Percentiles rank a stretch among this genome's conserved stretches.
Conservation (phyloP, 164 flowering plant species). For the Chimonanthus praecox region DNA sequence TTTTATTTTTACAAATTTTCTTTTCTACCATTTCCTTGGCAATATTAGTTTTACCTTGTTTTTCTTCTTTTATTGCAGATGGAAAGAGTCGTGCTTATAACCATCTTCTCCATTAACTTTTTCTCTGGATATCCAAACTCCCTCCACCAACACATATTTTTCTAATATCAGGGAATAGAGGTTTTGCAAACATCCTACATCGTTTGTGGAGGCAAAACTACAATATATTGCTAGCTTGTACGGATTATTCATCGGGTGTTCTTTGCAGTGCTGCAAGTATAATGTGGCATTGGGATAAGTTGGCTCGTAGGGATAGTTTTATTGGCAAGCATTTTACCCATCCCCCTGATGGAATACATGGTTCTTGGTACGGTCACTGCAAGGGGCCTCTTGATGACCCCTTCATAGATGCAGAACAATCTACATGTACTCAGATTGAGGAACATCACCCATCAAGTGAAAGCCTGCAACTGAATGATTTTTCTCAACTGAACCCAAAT, state of each 20-base stretch:
- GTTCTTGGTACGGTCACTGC: constrained; percentile 84
- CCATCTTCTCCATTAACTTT: constrained; percentile 62
- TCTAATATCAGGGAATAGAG: constrained; percentile 80
- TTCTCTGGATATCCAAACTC: constrained; percentile 79
- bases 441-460: constrained; percentile 1
- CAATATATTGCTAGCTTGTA: constrained; percentile 74
- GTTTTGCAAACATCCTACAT: constrained; percentile 63
- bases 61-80: constrained; percentile 37
- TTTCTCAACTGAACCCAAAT: neutral
- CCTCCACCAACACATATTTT: constrained; percentile 97
- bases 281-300: constrained; percentile 79
- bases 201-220: constrained; percentile 78
- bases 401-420: constrained; percentile 27
- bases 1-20: no score
- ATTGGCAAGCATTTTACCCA: constrained; percentile 68
- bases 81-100: constrained; percentile 88
- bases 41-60: neutral
- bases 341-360: constrained; percentile 63
- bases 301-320: constrained; percentile 61
- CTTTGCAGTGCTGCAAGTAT: constrained; percentile 87
- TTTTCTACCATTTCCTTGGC: neutral
- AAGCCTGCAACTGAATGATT: neutral
- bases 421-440: constrained; percentile 18
- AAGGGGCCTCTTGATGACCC: constrained; percentile 59
- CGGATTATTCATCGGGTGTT: constrained; percentile 44